Percentiles rank a stretch among this genome's conserved stretches.
Evolutionary conservation across 2,329 filamentous ascomycete genomes (phyloP).

Genomic region (Aspergillus sp.): DNA sequence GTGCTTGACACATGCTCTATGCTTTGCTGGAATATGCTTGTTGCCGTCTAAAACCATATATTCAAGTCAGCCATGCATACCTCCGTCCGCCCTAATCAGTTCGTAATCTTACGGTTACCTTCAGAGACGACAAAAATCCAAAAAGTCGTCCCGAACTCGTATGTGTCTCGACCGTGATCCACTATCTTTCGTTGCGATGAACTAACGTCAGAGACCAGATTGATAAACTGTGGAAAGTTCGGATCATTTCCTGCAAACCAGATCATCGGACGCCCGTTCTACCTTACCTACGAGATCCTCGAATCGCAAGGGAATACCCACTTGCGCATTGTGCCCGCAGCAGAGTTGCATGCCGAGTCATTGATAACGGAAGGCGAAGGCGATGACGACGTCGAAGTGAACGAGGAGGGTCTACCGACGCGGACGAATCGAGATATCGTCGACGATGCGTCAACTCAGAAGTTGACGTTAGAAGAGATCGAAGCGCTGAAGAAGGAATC

Average conservation of each 20-base stretch:
- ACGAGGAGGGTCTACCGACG: constrained; percentile 47
- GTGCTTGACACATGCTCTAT: not conserved
- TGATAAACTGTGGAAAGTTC: constrained; percentile 87
- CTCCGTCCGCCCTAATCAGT: constrained; percentile 37
- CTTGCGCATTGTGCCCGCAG: constrained; percentile 74
- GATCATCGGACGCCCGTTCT: constrained; percentile 84
- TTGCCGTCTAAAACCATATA: not conserved
- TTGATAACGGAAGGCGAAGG: constrained; percentile 55
- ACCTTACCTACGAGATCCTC: constrained; percentile 86
- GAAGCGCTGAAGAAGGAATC: constrained; percentile 71
- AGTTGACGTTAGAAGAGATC: constrained; percentile 69
- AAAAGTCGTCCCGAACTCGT: constrained; percentile 64
- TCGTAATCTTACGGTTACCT: constrained; percentile 43
- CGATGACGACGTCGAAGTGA: constrained; percentile 35
- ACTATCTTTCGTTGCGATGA: constrained; percentile 7
- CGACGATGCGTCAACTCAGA: constrained; percentile 69
- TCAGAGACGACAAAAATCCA: constrained; percentile 59
- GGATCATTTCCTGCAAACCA: constrained; percentile 87
- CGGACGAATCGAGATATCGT: constrained; percentile 64
- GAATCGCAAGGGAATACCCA: constrained; percentile 65
- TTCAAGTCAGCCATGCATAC: constrained; percentile 35
- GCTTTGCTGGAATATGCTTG: not conserved
- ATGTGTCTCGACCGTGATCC: constrained; percentile 42
- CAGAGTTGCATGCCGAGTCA: constrained; percentile 78
- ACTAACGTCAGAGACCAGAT: constrained; percentile 52